phyloP scores from a whole-genome alignment of 257 asterid species.

The Fraxinus pennsylvanica region DNA sequence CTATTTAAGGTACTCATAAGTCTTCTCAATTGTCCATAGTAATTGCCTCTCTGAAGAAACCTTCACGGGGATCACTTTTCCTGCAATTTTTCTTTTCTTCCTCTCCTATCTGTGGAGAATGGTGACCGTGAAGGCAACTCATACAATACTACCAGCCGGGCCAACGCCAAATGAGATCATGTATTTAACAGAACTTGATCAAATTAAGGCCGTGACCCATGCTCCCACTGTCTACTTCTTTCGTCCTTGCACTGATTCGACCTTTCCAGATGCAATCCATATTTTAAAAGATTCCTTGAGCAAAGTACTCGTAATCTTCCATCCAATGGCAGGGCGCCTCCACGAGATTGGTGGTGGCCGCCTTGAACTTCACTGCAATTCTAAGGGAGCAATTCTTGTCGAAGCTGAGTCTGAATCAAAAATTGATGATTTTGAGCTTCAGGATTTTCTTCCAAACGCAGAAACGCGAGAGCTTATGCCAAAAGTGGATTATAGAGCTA shows the following conservation, averaged over 20 bases:
- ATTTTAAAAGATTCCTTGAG: constrained; percentile 3
- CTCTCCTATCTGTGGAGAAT: not conserved
- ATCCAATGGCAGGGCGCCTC: constrained; percentile 16
- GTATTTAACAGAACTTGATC: too few relatives aligned
- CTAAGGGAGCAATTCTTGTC: not conserved
- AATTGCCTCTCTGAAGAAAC: too few relatives aligned
- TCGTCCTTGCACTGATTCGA: not conserved
- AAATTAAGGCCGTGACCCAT: not conserved
- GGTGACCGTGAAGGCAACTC: not conserved
- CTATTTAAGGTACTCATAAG: too few relatives aligned
- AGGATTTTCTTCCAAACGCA: not conserved
- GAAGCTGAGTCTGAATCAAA: not conserved
- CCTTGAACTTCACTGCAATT: constrained; percentile 6
- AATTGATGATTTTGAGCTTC: not conserved
- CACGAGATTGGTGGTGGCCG: constrained; percentile 11
- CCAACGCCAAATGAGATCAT: too few relatives aligned
- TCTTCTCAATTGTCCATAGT: too few relatives aligned
- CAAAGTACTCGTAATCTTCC: not conserved
- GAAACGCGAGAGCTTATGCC: not conserved
- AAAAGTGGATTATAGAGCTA: not conserved
- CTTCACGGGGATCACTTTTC: too few relatives aligned
- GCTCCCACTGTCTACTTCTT: constrained; percentile 4
- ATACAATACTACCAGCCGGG: not conserved
- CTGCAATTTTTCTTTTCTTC: too few relatives aligned
- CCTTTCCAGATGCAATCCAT: not conserved